phyloP scores from a whole-genome alignment of 805 yeast species.

The Yarrowia bubula region DNA sequence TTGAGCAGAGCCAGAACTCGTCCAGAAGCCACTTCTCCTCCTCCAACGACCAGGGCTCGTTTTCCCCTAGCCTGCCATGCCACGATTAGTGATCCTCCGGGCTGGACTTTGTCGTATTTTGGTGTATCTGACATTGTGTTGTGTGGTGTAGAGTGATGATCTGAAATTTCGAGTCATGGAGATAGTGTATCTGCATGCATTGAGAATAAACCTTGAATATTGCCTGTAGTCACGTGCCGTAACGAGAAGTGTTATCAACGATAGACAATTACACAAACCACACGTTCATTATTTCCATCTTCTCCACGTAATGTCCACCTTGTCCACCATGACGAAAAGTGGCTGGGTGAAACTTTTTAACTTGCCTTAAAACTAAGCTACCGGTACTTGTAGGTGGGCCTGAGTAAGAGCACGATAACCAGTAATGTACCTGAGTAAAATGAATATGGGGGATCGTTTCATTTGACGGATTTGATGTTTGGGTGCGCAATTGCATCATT shows the following conservation, averaged over 20 bases:
- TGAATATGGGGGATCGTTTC: too few species aligned
- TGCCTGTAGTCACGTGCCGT: neutral
- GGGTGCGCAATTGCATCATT: too few species aligned
- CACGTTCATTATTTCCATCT: neutral
- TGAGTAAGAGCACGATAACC: too few species aligned
- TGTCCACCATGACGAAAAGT: too few species aligned
- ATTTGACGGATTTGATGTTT: too few species aligned
- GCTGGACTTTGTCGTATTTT: slow-evolving; percentile 10
- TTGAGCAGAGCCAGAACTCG: slow-evolving; percentile 63
- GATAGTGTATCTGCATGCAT: slow-evolving; percentile 23
- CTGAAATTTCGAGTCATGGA: neutral
- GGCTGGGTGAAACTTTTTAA: too few species aligned
- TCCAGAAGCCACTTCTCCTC: slow-evolving; percentile 64
- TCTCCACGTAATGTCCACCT: too few species aligned
- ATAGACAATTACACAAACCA: neutral
- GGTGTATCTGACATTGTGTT: neutral
- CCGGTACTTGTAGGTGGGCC: too few species aligned
- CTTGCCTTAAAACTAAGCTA: too few species aligned
- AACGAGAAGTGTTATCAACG: too few species aligned
- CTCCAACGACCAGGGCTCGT: slow-evolving; percentile 73
- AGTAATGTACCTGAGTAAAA: too few species aligned
- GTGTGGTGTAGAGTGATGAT: neutral
- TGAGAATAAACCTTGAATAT: neutral
- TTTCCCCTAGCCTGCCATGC: slow-evolving; percentile 72
- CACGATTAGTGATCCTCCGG: slow-evolving; percentile 55